These are phyloP conservation scores for Trichoderma atrobrunneum DNA, from an alignment of 2,329 filamentous ascomycete genomes.

Conservation along the genomic window DNA sequence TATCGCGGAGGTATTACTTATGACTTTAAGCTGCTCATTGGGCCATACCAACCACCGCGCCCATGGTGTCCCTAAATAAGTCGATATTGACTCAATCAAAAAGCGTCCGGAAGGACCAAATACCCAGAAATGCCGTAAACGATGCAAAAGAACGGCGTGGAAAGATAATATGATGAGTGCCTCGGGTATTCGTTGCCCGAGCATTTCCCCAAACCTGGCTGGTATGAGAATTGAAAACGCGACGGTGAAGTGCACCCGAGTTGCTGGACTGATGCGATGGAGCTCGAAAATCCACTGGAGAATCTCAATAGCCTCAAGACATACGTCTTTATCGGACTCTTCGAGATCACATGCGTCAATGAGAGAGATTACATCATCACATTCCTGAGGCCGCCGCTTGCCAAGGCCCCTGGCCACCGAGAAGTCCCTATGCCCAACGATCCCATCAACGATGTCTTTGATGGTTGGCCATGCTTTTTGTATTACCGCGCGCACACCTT, in stretches of 20 bases:
- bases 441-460: neutral
- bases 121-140: slow-evolving; percentile 34
- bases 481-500: slow-evolving; percentile 35
- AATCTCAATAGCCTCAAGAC: slow-evolving; percentile 18
- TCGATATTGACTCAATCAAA: slow-evolving; percentile 4
- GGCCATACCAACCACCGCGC: slow-evolving; percentile 4
- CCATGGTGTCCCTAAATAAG: neutral
- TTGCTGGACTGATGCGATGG: neutral
- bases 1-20: neutral
- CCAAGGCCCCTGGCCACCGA: neutral
- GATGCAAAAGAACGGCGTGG: slow-evolving; percentile 43
- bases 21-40: neutral
- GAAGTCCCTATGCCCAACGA: neutral
- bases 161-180: slow-evolving; percentile 40
- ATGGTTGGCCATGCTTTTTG: slow-evolving; percentile 26
- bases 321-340: slow-evolving; percentile 15
- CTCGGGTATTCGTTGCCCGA: slow-evolving; percentile 38
- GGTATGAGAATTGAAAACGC: slow-evolving; percentile 22
- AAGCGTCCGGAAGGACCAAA: slow-evolving; percentile 25
- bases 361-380: neutral
- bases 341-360: neutral
- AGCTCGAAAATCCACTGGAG: slow-evolving; percentile 22
- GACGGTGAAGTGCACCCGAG: slow-evolving; percentile 18
- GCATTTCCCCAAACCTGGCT: slow-evolving; percentile 34
- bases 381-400: neutral